Base-by-base conservation (phyloP, 75 land plant species). In the Sequoia sempervirens region DNA sequence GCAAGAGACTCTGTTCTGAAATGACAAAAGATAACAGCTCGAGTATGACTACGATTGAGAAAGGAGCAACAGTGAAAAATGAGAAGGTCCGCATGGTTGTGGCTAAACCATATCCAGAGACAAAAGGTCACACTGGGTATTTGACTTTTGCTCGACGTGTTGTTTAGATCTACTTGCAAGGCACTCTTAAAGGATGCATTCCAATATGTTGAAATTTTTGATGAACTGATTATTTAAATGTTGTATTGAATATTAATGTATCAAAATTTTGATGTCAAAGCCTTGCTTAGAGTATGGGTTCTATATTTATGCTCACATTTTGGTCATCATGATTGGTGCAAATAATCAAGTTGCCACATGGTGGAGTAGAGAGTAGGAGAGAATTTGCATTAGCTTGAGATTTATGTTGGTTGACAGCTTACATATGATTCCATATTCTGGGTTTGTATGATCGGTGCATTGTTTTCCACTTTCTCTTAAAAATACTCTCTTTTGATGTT, bases 61-160 rank as follows among this genome's bases (percentile, higher is more conserved):
- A 46, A 73, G 13, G 23, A 13, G 73, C 82, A 83, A 12, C 46
- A 15, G 37, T 64, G 45, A 23, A 37, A 50, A 83, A 20, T n/a
- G 61, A 52, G 43, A 30, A 78, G 41, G 86, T 50, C 23, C 28
- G 56, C 18, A 87, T 41, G 40, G n/a, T 86, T 36, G 84, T 89
- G 68, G 91, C 88, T 12, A 86, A 82, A 82, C 99, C 96, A 9
- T 85, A 80, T 36, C 83, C 90, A 58, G 97, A 94, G 34, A 68
- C 98, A 56, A 93, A 87, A 87, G 99, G 99, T 34, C 99, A 97
- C 85, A 97, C 99, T n/a, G 98, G 99, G 1, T 97, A 93, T 85
- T 84, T 97, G 70, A 97, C 98, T 38, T 97, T 97, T 90, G 99
- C 98, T n/a, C 86, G 97, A 58, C 90, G 88, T 15, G 18, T 38